phyloP scores from a whole-genome alignment of 2,329 filamentous ascomycete genomes.

The Monilinia fructigena region DNA sequence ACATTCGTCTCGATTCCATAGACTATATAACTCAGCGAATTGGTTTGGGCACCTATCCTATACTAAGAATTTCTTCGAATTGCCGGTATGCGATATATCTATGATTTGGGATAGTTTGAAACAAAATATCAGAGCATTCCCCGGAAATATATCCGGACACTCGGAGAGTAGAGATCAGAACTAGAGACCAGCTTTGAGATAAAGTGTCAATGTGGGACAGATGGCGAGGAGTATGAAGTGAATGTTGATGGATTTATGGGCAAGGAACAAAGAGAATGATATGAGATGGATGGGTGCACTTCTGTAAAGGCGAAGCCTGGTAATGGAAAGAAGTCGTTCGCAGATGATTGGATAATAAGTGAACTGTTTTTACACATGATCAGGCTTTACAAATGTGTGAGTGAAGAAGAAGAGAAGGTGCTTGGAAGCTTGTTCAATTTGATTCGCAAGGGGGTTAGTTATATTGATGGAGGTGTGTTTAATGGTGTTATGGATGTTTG shows the following conservation, averaged over 20 bases:
- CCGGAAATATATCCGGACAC: accelerated
- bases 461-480: not conserved
- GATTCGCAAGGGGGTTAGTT: not conserved
- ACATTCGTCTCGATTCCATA: not conserved
- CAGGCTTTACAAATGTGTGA: not conserved
- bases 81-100: not conserved
- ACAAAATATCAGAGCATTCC: not conserved
- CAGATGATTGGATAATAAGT: no score
- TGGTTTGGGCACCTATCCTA: not conserved
- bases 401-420: not conserved
- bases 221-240: not conserved
- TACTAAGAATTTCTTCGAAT: not conserved
- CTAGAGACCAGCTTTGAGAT: not conserved
- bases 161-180: not conserved
- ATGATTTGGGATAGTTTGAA: not conserved
- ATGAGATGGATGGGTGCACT: not conserved
- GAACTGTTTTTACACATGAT: not conserved
- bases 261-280: no score
- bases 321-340: not conserved
- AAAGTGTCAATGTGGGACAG: not conserved
- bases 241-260: no score
- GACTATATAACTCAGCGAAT: not conserved
- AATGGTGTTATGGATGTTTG: not conserved
- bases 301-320: not conserved
- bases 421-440: not conserved